These are phyloP conservation scores for Aleurites moluccanus DNA, from an alignment of 441 rosid genomes.

Conservation along the genomic window DNA sequence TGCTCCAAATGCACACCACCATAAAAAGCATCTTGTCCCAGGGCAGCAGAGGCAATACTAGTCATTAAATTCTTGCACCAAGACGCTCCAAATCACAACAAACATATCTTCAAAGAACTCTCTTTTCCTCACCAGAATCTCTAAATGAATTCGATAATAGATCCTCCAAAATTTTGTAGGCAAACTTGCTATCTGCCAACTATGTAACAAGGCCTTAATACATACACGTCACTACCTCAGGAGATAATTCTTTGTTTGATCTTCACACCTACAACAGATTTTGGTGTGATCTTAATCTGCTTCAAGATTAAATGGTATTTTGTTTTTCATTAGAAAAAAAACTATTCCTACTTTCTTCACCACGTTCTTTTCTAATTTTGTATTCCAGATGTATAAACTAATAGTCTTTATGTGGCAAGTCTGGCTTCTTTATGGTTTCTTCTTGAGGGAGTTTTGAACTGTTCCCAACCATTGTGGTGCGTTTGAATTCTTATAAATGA, in stretches of 20 bases:
- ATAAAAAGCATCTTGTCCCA: neutral
- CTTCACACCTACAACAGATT: neutral
- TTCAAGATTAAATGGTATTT: neutral
- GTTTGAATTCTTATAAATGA: neutral
- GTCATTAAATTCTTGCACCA: neutral
- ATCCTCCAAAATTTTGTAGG: neutral
- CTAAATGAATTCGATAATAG: neutral
- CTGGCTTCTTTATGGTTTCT: neutral
- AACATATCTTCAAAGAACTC: neutral
- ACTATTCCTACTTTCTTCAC: neutral
- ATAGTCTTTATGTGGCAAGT: neutral
- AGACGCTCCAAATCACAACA: neutral
- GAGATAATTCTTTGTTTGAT: neutral
- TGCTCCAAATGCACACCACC: neutral
- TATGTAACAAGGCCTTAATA: neutral
- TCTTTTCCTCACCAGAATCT: neutral
- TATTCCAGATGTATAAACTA: no score
- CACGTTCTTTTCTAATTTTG: neutral
- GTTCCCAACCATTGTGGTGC: neutral
- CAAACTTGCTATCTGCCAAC: neutral
- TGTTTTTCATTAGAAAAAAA: neutral
- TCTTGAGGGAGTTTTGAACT: neutral
- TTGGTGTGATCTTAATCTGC: neutral
- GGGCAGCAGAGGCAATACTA: neutral
- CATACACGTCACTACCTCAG: neutral